Conservation (phyloP, 441 rosid species). For the Lepidium campestre region DNA sequence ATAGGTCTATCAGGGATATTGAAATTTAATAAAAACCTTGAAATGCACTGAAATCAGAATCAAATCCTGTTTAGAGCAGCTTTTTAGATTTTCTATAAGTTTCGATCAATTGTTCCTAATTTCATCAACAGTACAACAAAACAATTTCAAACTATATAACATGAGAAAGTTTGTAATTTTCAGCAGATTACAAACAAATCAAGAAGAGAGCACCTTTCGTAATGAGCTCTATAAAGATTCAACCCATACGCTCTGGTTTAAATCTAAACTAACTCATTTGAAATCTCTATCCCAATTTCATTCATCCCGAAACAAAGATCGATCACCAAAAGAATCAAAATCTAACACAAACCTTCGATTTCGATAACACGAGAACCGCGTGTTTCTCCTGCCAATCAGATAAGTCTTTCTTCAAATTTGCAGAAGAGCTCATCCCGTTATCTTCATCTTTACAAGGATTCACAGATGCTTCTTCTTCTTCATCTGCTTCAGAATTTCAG, state of each 20-base stretch:
- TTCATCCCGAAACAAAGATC: not conserved
- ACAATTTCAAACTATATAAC: no score
- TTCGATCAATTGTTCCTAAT: not conserved
- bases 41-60: not conserved
- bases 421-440: constrained; percentile 32
- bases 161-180: no score
- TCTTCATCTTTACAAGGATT: constrained; percentile 31
- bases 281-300: not conserved
- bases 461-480: constrained; percentile 25
- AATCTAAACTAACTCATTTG: not conserved
- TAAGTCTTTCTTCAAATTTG: constrained; percentile 52
- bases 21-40: not conserved
- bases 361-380: constrained; percentile 59
- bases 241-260: not conserved
- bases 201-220: not conserved
- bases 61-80: not conserved
- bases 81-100: not conserved
- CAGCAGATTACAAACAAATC: not conserved
- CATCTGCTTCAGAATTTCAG: constrained; percentile 33
- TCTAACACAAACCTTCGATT: constrained; percentile 45
- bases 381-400: constrained; percentile 89
- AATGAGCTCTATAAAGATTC: not conserved
- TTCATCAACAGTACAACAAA: no score
- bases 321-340: not conserved
- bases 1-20: not conserved